These are phyloP conservation scores for Podosphaera fusca DNA, from an alignment of 2,329 filamentous ascomycete genomes.

Conservation along the genomic window DNA sequence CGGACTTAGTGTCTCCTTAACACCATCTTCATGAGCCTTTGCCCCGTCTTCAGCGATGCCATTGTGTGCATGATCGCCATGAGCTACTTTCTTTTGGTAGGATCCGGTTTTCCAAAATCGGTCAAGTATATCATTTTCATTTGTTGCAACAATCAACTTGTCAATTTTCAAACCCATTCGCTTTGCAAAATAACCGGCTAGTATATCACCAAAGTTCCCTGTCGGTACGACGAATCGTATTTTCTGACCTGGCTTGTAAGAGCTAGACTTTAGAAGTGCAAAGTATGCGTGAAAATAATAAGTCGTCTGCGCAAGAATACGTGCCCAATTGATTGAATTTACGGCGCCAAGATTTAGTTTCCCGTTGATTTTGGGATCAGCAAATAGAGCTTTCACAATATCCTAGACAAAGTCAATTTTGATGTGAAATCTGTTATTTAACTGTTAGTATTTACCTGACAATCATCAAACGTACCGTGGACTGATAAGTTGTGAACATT, in stretches of 20 bases:
- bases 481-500: conserved; percentile 89
- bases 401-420: conserved; percentile 26
- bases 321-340: conserved; percentile 90
- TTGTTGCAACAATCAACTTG: conserved; percentile 80
- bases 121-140: conserved; percentile 92
- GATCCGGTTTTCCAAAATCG: conserved; percentile 79
- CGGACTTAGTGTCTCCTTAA: conserved; percentile 77
- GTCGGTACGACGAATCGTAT: conserved; percentile 79
- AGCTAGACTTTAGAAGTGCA: conserved; percentile 37
- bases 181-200: conserved; percentile 80
- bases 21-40: conserved; percentile 43
- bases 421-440: background rate
- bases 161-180: conserved; percentile 73
- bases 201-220: conserved; percentile 89
- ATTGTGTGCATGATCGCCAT: conserved; percentile 33
- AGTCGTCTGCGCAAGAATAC: conserved; percentile 87
- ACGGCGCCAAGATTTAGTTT: conserved; percentile 72
- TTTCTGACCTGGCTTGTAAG: conserved; percentile 40
- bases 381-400: conserved; percentile 83
- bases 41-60: conserved; percentile 30
- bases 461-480: conserved; percentile 84
- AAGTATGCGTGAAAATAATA: conserved; percentile 98
- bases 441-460: conserved; percentile 34
- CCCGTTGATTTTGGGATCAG: conserved; percentile 62
- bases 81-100: conserved; percentile 64